phyloP scores from a whole-genome alignment of 2,329 filamentous ascomycete species.

The Trichoderma breve region DNA sequence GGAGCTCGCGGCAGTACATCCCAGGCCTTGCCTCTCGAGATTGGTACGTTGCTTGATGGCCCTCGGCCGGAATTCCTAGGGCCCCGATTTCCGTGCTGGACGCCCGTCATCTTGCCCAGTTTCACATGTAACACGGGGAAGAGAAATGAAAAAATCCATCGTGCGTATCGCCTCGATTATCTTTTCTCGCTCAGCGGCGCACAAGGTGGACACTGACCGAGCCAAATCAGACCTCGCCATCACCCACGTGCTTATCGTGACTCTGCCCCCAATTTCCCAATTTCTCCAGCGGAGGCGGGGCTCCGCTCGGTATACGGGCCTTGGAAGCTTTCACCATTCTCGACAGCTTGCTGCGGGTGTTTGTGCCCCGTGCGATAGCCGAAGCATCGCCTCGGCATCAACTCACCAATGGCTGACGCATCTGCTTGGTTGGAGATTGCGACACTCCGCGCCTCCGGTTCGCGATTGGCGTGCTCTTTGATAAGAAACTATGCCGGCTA shows the following conservation, averaged over 20 bases:
- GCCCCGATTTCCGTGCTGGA: neutral
- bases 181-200: neutral
- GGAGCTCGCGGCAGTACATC: neutral
- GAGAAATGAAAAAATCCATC: neutral
- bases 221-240: slow-evolving; percentile 10
- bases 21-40: neutral
- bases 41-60: neutral
- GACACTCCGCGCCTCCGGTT: neutral
- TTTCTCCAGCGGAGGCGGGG: slow-evolving; percentile 4
- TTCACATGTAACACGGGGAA: neutral
- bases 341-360: neutral
- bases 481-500: slow-evolving; percentile 14
- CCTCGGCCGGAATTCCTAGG: neutral
- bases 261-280: slow-evolving; percentile 5
- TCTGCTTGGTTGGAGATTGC: neutral
- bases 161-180: neutral
- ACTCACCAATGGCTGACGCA: neutral
- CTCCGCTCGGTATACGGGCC: slow-evolving; percentile 10
- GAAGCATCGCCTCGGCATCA: slow-evolving; percentile 11
- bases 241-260: slow-evolving; percentile 13
- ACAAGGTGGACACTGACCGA: neutral
- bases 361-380: slow-evolving; percentile 13
- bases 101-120: neutral
- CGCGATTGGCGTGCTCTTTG: neutral
- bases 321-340: neutral